Evolutionary conservation across 2,329 filamentous ascomycete species (phyloP).

Genomic region (Talaromyces sp.): DNA sequence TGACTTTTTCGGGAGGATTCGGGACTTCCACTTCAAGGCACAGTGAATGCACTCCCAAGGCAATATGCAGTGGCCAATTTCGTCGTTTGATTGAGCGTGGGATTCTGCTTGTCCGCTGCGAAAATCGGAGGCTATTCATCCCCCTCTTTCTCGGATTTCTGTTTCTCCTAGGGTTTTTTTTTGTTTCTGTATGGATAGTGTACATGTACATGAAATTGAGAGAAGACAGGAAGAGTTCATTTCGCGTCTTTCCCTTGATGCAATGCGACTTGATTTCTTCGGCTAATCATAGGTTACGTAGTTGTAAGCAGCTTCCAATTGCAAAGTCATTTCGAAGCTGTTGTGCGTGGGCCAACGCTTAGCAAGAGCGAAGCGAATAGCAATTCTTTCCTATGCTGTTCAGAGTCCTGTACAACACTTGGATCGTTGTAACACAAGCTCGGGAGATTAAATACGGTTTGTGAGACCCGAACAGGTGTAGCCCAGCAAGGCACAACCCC

Average conservation of each 20-base stretch:
- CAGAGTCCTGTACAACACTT: background rate
- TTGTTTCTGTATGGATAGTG: background rate
- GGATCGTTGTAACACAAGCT: background rate
- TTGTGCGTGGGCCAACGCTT: background rate
- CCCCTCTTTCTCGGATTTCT: background rate
- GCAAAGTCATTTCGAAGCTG: no score
- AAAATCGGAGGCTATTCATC: conserved; percentile 2
- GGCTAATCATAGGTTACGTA: background rate
- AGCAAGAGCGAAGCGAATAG: background rate
- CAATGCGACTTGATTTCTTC: background rate
- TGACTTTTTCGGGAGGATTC: conserved; percentile 9
- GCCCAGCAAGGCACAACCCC: background rate
- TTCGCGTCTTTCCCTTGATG: background rate
- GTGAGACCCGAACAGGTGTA: background rate
- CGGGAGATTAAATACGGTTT: background rate
- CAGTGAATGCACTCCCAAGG: no score
- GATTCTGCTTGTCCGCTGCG: background rate
- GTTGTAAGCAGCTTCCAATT: background rate
- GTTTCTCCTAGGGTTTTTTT: background rate
- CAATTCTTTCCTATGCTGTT: background rate
- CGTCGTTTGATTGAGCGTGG: background rate
- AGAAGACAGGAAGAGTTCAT: background rate
- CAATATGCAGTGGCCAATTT: background rate
- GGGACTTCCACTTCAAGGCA: background rate
- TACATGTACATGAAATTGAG: background rate